Evolutionary conservation across 345 rosid species (phyloP).

Genomic region (Brassica carinata): DNA sequence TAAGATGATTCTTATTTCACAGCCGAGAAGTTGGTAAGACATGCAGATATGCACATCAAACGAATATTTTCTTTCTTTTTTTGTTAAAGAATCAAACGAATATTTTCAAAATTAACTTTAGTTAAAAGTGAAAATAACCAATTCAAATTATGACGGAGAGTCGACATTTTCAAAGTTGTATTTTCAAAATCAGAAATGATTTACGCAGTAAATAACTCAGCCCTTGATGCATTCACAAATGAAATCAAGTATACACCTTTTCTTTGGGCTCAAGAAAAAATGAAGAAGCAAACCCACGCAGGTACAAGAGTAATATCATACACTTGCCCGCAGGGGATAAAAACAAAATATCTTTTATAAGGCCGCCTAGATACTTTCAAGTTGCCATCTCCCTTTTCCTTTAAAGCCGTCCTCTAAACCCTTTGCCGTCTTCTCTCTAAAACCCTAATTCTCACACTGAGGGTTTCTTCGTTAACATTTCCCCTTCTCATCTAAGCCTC

Average conservation of each 20-base stretch:
- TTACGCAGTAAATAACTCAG: background rate
- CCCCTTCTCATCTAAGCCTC: background rate
- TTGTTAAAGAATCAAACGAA: too few relatives aligned
- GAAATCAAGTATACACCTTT: background rate
- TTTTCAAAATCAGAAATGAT: background rate
- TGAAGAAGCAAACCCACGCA: background rate
- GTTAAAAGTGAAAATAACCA: background rate
- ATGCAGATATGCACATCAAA: background rate
- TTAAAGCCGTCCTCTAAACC: slow-evolving; percentile 15
- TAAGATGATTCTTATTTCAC: background rate
- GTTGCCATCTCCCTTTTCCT: background rate
- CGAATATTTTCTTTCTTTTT: background rate
- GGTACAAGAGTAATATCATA: slow-evolving; percentile 14
- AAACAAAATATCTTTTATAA: background rate
- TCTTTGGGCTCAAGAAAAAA: slow-evolving; percentile 3
- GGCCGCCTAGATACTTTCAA: background rate
- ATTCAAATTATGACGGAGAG: background rate
- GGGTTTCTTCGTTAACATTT: slow-evolving; percentile 22
- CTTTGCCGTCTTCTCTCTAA: slow-evolving; percentile 37
- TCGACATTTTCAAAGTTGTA: background rate
- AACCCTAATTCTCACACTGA: slow-evolving; percentile 44
- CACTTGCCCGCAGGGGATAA: slow-evolving; percentile 29
- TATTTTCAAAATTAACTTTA: background rate
- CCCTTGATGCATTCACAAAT: background rate
- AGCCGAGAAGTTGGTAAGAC: background rate